A percentile compares a stretch with the other conserved stretches of the same genome.
Evolutionary conservation across 1,284 basidiomycete genomes (phyloP).

Genomic region (Tylopilus sp.): DNA sequence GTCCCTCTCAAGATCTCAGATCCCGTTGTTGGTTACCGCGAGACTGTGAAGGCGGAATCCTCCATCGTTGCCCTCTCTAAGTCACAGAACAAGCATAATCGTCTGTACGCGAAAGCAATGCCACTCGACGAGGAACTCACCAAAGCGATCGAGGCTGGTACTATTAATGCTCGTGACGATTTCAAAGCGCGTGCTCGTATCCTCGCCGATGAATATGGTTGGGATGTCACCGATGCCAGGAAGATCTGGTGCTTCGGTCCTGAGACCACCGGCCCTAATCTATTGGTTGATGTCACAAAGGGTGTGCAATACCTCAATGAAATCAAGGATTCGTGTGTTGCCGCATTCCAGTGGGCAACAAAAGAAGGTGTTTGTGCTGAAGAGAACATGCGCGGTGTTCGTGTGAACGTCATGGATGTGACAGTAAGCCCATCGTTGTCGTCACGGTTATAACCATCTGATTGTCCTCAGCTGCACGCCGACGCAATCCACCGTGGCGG

Average conservation of each 20-base stretch:
- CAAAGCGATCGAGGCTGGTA: conserved; percentile 88
- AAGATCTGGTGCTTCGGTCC: conserved; percentile 99
- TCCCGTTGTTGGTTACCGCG: conserved; percentile 97
- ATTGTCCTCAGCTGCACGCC: conserved; percentile 73
- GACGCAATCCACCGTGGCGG: conserved; percentile 99
- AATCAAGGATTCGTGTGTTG: conserved; percentile 99
- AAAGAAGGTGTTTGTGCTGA: conserved; percentile 97
- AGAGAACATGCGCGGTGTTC: conserved; percentile 98
- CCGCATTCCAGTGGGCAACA: conserved; percentile 99
- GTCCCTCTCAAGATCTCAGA: conserved; percentile 99
- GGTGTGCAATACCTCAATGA: conserved; percentile 98
- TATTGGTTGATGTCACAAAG: conserved; percentile 98
- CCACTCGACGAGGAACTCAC: conserved; percentile 95
- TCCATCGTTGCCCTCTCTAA: conserved; percentile 97
- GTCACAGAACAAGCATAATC: conserved; percentile 99
- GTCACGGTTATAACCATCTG: background rate
- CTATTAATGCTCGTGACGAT: conserved; percentile 91
- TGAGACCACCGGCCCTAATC: conserved; percentile 95
- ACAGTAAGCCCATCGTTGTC: conserved; percentile 55
- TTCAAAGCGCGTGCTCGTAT: conserved; percentile 95
- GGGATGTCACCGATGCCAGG: conserved; percentile 99
- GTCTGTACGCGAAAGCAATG: conserved; percentile 91
- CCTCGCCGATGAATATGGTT: conserved; percentile 95
- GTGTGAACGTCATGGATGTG: conserved; percentile 96
- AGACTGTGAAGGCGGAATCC: conserved; percentile 97